Percentiles rank a stretch among this genome's conserved stretches.
phyloP scores from a whole-genome alignment of 306 rosid genomes.

The Sechiopsis laciniata region DNA sequence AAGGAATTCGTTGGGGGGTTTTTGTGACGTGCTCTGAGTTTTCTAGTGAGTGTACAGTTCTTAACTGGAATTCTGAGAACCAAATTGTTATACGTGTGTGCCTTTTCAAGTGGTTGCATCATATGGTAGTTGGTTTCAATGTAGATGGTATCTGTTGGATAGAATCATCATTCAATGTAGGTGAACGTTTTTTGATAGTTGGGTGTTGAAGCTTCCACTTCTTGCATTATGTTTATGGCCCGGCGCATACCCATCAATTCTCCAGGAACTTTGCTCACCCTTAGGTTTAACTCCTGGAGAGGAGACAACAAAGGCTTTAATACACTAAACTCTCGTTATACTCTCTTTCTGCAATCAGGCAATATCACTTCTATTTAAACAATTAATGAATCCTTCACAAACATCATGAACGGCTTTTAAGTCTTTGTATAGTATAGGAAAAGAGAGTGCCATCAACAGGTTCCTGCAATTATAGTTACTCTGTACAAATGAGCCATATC shows the following conservation, averaged over 20 bases:
- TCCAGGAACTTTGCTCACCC: neutral
- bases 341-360: too few species aligned
- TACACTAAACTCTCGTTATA: too few species aligned
- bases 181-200: neutral
- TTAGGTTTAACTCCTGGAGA: neutral
- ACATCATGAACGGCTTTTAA: neutral
- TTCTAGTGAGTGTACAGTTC: neutral
- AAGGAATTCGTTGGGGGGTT: neutral
- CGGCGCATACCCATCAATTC: neutral
- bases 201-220: neutral
- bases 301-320: neutral
- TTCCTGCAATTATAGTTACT: neutral
- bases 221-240: neutral
- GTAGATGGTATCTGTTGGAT: neutral
- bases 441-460: constrained; percentile 1
- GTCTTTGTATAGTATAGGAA: neutral
- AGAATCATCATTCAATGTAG: neutral
- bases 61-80: constrained; percentile 5
- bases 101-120: neutral
- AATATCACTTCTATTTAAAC: neutral
- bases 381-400: neutral
- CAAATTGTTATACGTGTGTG: neutral
- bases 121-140: neutral
- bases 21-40: neutral
- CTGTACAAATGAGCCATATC: neutral